Percentiles rank a stretch among this genome's conserved stretches.
Conservation (phyloP, 176 grass and related monocot genomes). For the Chloris gayana region DNA sequence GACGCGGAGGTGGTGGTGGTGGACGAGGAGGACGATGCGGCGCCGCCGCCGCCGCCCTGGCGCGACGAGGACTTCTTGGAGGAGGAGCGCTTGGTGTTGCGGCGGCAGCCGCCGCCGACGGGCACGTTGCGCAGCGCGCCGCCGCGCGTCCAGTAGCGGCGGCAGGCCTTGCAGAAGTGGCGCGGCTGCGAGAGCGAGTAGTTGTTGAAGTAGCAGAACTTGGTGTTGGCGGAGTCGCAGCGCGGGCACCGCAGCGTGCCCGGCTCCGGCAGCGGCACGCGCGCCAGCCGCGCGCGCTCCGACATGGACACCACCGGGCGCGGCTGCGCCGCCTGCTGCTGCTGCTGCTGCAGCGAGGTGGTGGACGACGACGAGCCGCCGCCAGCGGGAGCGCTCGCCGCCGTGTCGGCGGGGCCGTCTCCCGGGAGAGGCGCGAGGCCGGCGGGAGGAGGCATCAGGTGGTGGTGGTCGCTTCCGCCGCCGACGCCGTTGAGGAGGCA, state of each 20-base stretch:
- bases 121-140: slow-evolving; percentile 94
- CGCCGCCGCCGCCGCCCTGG: slow-evolving; percentile 5
- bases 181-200: slow-evolving; percentile 99
- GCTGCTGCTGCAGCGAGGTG: slow-evolving; percentile 25
- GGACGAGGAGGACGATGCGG: slow-evolving; percentile 76
- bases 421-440: slow-evolving; percentile 26
- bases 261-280: slow-evolving; percentile 80
- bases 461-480: slow-evolving; percentile 36
- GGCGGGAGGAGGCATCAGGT: slow-evolving; percentile 32
- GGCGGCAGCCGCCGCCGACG: slow-evolving; percentile 87
- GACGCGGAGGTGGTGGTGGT: slow-evolving; percentile 50
- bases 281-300: slow-evolving; percentile 75
- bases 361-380: slow-evolving; percentile 25
- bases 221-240: slow-evolving; percentile 96
- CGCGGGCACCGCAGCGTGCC: slow-evolving; percentile 86
- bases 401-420: background rate
- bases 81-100: slow-evolving; percentile 74
- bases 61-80: slow-evolving; percentile 65
- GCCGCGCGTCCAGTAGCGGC: slow-evolving; percentile 98
- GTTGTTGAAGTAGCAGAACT: slow-evolving; percentile 99
- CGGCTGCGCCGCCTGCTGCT: background rate
- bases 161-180: slow-evolving; percentile 99
- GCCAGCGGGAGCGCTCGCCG: slow-evolving; percentile 12
- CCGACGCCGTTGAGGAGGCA: slow-evolving; percentile 35
- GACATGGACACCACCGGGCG: slow-evolving; percentile 60